These are phyloP conservation scores for Neospora caninum DNA, from an alignment of 169 alveolate genomes.

Conservation along the genomic window DNA sequence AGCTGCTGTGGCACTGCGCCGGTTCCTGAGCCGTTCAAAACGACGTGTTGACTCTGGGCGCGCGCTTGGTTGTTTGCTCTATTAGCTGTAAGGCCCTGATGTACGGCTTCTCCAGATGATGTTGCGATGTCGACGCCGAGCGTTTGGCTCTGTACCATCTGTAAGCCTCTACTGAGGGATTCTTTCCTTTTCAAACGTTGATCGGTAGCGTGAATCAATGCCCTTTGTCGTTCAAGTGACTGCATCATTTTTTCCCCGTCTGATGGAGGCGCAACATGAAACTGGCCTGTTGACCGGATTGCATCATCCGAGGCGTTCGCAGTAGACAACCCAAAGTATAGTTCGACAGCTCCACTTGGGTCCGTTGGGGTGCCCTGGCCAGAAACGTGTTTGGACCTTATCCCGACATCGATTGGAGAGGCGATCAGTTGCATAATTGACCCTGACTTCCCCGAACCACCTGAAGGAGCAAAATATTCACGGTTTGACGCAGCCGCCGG, in stretches of 20 bases:
- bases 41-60: background rate
- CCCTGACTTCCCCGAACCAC: background rate
- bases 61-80: background rate
- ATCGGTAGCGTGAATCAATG: background rate
- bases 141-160: background rate
- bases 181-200: background rate
- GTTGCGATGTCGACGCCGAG: background rate
- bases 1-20: conserved; percentile 7
- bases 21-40: background rate
- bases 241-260: background rate
- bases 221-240: background rate
- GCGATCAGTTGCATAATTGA: background rate
- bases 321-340: no score
- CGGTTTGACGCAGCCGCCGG: no score
- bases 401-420: background rate
- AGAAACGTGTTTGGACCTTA: background rate
- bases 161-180: background rate
- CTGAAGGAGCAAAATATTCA: no score
- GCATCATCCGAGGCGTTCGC: no score
- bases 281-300: no score
- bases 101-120: background rate
- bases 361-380: background rate
- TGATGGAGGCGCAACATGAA: background rate
- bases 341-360: background rate
- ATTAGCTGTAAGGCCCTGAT: background rate